Evolutionary conservation across 129 eudicot genomes (phyloP).

Genomic region (Calendula officinalis): DNA sequence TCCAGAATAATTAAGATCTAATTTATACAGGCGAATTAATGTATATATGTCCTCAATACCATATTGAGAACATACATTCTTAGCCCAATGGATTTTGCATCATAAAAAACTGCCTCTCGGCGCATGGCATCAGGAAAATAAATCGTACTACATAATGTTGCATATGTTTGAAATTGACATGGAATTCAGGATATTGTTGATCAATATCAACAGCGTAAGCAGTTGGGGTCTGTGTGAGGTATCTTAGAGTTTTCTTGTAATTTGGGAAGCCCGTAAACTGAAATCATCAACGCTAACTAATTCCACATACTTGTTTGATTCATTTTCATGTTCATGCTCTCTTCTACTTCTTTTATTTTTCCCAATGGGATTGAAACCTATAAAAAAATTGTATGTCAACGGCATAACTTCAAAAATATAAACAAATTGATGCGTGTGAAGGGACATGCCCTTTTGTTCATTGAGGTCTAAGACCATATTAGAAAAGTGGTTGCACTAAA

Average conservation of each 20-base stretch:
- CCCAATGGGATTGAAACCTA: constrained; percentile 30
- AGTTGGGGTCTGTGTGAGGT: background rate
- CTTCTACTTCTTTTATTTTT: constrained; percentile 24
- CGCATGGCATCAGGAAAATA: too few species aligned
- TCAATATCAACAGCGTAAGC: constrained; percentile 15
- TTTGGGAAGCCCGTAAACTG: constrained; percentile 26
- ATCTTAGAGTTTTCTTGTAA: constrained; percentile 26
- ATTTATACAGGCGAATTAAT: too few species aligned
- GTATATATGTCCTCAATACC: too few species aligned
- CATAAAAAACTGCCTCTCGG: too few species aligned
- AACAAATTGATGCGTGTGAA: background rate
- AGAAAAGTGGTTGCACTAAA: too few species aligned
- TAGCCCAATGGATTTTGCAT: too few species aligned
- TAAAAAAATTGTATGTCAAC: background rate
- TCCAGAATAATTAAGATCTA: too few species aligned
- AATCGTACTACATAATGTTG: background rate
- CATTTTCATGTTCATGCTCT: constrained; percentile 18
- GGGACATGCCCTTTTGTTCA: too few species aligned
- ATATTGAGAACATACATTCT: too few species aligned
- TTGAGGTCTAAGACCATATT: too few species aligned
- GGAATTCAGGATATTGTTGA: background rate
- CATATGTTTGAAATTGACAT: constrained; percentile 8
- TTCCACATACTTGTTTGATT: constrained; percentile 29
- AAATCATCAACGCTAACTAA: constrained; percentile 37
- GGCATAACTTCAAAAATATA: background rate